Base-by-base conservation (phyloP, 139 green algal species). In the Chlamydomonas sp. region DNA sequence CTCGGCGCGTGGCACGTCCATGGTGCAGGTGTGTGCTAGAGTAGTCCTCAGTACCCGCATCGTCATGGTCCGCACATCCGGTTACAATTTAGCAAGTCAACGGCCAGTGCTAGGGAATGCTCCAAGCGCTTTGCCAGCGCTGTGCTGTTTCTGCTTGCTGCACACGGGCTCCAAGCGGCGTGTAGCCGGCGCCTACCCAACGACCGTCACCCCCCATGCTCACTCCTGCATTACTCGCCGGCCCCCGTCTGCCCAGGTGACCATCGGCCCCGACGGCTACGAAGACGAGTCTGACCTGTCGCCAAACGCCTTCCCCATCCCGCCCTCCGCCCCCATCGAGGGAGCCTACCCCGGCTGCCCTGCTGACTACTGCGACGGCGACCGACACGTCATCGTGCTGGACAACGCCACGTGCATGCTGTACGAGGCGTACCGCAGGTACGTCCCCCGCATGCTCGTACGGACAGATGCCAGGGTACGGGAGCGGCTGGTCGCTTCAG, bases 341-440 rank as follows among this genome's bases (percentile, higher is more conserved):
- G 84, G 84, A 5, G 17, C 76, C 3, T 82, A 83, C 76, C 75
- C 84, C 1, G 67, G 63, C 74, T 88, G 84, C 84, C 16, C 63
- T 15, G 76, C 16, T 15, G 6, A 12, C 18, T 2, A 4, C 60
- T 84, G 84, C 74, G 84, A 59, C 6, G 83, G 81, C 8, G 88
- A 91, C 69, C 58, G 77, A 5, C 82, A 88, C 69, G 81, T 91
- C 63, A n/a, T 88, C 0, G 63, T 88, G 57, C 2, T 88, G 18
- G 84, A 88, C 76, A 88, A 88, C 75, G 84, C 84, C 63, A 88
- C 84, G 10, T 88, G 84, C 84, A 88, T 63, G 8, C 74, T 88
- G 63, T 88, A 80, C n/a, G 84, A 88, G 63, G 63, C 63, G 49
- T 88, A 61, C 59, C 67, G 82, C 3, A 80, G 61, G 82, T 87